Evolutionary conservation across 106 monocot genomes (phyloP).

Genomic region (Narthecium ossifragum): DNA sequence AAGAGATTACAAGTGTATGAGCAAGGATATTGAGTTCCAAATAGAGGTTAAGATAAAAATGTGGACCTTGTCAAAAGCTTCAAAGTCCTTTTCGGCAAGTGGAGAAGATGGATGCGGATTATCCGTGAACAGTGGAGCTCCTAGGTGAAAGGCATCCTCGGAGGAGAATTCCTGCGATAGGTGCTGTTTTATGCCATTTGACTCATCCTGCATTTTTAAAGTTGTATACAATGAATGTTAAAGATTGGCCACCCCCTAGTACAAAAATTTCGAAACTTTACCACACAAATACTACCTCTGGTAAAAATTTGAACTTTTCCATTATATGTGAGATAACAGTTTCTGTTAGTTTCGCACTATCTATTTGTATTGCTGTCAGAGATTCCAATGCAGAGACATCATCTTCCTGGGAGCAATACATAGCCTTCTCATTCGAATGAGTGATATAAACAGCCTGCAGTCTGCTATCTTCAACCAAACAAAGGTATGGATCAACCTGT

Average conservation of each 20-base stretch:
- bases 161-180: slow-evolving; percentile 68
- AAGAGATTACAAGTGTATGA: neutral
- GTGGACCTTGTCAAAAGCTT: slow-evolving; percentile 58
- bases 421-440: slow-evolving; percentile 13
- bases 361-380: slow-evolving; percentile 32
- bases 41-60: neutral
- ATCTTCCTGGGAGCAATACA: slow-evolving; percentile 80
- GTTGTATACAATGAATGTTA: neutral
- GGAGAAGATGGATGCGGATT: slow-evolving; percentile 42
- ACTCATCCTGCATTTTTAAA: slow-evolving; percentile 43
- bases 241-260: neutral
- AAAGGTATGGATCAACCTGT: slow-evolving; percentile 74
- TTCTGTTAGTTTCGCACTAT: slow-evolving; percentile 55
- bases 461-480: slow-evolving; percentile 43
- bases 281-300: slow-evolving; percentile 49
- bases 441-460: slow-evolving; percentile 20
- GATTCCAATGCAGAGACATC: slow-evolving; percentile 35
- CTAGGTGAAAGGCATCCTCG: slow-evolving; percentile 63
- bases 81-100: slow-evolving; percentile 33
- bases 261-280: no score
- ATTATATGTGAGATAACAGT: slow-evolving; percentile 33
- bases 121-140: slow-evolving; percentile 71
- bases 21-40: neutral
- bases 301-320: slow-evolving; percentile 46
- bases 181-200: slow-evolving; percentile 49